phyloP scores from a whole-genome alignment of 805 yeast genomes.

The Yarrowia osloensis region DNA sequence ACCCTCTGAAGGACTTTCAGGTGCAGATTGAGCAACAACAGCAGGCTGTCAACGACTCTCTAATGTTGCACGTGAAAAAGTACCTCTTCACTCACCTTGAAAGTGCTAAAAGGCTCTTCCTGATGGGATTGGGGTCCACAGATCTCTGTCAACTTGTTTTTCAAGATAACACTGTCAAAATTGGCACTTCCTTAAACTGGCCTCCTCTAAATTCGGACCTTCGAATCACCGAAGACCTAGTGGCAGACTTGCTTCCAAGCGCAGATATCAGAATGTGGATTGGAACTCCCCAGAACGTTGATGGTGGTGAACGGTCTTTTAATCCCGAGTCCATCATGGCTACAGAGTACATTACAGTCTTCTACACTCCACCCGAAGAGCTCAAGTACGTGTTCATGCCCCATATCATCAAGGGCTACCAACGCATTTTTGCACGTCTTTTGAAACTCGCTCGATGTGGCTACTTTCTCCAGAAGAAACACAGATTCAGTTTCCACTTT shows the following conservation, averaged over 20 bases:
- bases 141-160: neutral
- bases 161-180: neutral
- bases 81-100: neutral
- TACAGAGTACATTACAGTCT: neutral
- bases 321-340: neutral
- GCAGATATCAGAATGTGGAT: neutral
- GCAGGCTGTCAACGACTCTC: neutral
- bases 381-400: slow-evolving; percentile 6
- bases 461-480: neutral
- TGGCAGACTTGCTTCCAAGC: neutral
- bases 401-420: neutral
- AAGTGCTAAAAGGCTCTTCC: neutral
- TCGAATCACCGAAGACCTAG: neutral
- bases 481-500: neutral
- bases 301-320: neutral
- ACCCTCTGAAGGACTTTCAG: neutral
- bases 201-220: slow-evolving; percentile 12
- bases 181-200: neutral
- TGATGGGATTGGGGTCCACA: neutral
- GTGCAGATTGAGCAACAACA: neutral
- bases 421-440: neutral
- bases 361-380: slow-evolving; percentile 9
- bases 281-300: neutral
- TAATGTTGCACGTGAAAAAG: neutral
- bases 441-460: slow-evolving; percentile 1